A percentile compares a stretch with the other conserved stretches of the same genome.
Evolutionary conservation across 2,329 filamentous ascomycete species (phyloP).

Genomic region (Trichoderma harzianum): DNA sequence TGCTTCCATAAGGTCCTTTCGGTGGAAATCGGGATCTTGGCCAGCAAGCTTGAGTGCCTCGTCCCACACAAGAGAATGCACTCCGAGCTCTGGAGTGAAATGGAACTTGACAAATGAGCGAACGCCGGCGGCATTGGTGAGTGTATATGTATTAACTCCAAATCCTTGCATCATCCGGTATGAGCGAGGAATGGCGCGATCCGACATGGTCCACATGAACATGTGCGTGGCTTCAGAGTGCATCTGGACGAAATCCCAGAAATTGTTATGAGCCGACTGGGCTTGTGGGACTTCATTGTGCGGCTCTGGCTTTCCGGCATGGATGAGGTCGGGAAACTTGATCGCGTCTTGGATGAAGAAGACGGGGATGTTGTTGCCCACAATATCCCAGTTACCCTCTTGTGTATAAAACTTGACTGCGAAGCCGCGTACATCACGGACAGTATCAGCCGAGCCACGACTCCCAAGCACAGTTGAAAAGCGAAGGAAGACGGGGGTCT

Average conservation of each 20-base stretch:
- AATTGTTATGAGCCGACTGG: slow-evolving; percentile 69
- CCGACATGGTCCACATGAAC: slow-evolving; percentile 77
- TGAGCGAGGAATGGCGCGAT: slow-evolving; percentile 68
- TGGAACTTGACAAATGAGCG: slow-evolving; percentile 75
- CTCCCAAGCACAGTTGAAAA: slow-evolving; percentile 78
- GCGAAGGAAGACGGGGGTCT: slow-evolving; percentile 45
- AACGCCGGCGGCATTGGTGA: slow-evolving; percentile 65
- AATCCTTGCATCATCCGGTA: slow-evolving; percentile 86
- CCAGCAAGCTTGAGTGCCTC: slow-evolving; percentile 72
- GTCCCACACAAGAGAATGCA: slow-evolving; percentile 75
- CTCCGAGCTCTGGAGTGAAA: slow-evolving; percentile 70
- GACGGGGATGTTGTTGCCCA: slow-evolving; percentile 66
- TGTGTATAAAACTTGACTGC: slow-evolving; percentile 61
- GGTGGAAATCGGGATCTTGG: slow-evolving; percentile 77
- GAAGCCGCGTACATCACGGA: slow-evolving; percentile 79
- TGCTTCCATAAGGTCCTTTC: slow-evolving; percentile 71
- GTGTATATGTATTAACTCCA: slow-evolving; percentile 74
- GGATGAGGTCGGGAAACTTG: slow-evolving; percentile 62
- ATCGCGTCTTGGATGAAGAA: slow-evolving; percentile 70
- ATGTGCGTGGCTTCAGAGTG: slow-evolving; percentile 72
- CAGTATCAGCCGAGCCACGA: slow-evolving; percentile 73
- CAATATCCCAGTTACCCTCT: slow-evolving; percentile 66
- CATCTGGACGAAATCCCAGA: slow-evolving; percentile 67
- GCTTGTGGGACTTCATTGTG: slow-evolving; percentile 68
- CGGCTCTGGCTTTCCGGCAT: slow-evolving; percentile 61